Evolutionary conservation across 495 filamentous ascomycete species (phyloP), one percentile per base, ranked within the genome.

Genomic region (Oleoguttula mirabilis): DNA sequence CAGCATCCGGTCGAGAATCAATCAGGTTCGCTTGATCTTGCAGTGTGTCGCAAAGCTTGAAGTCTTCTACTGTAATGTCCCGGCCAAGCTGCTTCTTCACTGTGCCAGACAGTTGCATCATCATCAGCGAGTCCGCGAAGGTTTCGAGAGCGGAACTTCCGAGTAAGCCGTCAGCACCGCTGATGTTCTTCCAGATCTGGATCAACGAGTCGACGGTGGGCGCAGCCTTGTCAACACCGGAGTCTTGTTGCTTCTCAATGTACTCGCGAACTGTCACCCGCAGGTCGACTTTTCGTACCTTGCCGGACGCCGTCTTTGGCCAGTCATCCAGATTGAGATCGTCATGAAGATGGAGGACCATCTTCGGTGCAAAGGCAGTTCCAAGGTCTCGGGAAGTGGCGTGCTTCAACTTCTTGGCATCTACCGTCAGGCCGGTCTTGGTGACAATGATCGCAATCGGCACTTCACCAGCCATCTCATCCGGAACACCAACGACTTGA

Each of bases 391-490:
- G 43, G n/a, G 41, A 22, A 21, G 63, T 43, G 21, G 48, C 55
- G 6, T 55, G 45, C 40, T 57, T 48, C 16, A 63, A 16, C 25
- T 50, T 25, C 4, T 38, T 34, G 15, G 43, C 24, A 15, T 22
- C 35, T n/a, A 39, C 25, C 1, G 25, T 19, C 7, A 16, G n/a
- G 27, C 35, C 23, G 3, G n/a, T 16, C 12, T 32, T 56, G 20
- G 35, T 39, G 31, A 21, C 42, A 34, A 61, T 49, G n/a, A 66
- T 48, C 1, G 65, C 65, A 4, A 66, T 48, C 1, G 65, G 62
- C 10, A 67, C 48, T 47, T 67, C 61, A 16, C 61, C 59, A 17
- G 61, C 60, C 24, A 66, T 38, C 17, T 60, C 54, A 48, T 67
- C 62, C 12, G 61, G 45, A 4, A 60, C 39, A 15, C 60, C 65